phyloP scores from a whole-genome alignment of 805 yeast species.

The Wickerhamomyces pijperi region DNA sequence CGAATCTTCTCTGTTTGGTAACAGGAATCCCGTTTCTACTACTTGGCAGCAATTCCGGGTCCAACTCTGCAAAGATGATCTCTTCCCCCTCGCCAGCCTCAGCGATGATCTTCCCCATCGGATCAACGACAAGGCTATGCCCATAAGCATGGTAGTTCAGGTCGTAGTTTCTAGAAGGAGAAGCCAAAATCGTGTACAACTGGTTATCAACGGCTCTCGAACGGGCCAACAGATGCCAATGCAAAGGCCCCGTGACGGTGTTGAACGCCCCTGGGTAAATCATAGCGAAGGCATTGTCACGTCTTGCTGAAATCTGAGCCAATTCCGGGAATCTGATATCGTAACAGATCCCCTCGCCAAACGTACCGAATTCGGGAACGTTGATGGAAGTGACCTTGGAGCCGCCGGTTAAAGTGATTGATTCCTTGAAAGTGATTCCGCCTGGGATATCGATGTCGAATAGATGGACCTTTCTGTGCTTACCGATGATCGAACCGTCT shows the following conservation, averaged over 20 bases:
- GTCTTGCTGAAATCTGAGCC: constrained; percentile 60
- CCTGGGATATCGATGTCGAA: constrained; percentile 92
- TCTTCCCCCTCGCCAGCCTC: constrained; percentile 80
- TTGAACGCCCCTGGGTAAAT: constrained; percentile 81
- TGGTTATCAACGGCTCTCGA: constrained; percentile 73
- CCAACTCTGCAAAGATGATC: constrained; percentile 63
- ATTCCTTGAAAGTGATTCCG: constrained; percentile 85
- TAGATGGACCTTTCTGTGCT: constrained; percentile 83
- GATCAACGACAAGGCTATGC: constrained; percentile 57
- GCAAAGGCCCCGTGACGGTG: constrained; percentile 79
- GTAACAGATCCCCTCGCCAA: constrained; percentile 81
- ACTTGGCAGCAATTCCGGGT: constrained; percentile 43
- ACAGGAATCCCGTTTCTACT: constrained; percentile 64
- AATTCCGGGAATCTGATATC: constrained; percentile 78
- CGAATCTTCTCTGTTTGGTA: constrained; percentile 60
- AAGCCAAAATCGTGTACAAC: constrained; percentile 63
- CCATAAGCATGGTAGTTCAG: constrained; percentile 54
- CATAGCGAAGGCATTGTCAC: constrained; percentile 60
- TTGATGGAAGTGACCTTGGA: constrained; percentile 58
- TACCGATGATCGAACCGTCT: constrained; percentile 72
- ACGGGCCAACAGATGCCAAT: constrained; percentile 70
- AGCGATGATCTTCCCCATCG: constrained; percentile 48
- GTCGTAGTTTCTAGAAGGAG: constrained; percentile 76
- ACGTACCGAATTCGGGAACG: constrained; percentile 31
- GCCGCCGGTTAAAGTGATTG: constrained; percentile 70